phyloP scores from a whole-genome alignment of 495 filamentous ascomycete genomes.

The Neurospora sp. region DNA sequence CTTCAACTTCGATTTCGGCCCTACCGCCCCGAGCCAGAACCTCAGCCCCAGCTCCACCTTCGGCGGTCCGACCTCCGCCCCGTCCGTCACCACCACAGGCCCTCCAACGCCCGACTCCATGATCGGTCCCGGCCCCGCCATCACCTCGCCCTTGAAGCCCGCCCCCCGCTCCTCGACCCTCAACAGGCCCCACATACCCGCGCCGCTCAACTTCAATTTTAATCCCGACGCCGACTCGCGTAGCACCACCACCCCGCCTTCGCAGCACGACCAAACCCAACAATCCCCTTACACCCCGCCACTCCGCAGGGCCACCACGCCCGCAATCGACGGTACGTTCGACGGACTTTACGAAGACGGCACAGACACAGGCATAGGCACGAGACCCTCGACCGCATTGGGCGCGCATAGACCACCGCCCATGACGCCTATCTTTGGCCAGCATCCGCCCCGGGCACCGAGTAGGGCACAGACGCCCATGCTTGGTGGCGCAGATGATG shows the following conservation, averaged over 20 bases:
- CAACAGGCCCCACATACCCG: constrained; percentile 13
- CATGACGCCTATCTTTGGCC: background rate
- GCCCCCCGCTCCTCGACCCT: constrained; percentile 1
- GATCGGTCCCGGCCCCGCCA: background rate
- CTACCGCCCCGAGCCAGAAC: constrained; percentile 15
- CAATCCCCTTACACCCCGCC: constrained; percentile 11
- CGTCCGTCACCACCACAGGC: constrained; percentile 3
- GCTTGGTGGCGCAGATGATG: constrained; percentile 3
- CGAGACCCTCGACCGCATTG: background rate
- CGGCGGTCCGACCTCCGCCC: constrained; percentile 12
- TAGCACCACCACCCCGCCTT: constrained; percentile 3
- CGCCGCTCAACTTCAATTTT: constrained; percentile 19
- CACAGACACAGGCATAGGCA: background rate
- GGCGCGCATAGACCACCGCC: background rate
- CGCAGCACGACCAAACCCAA: constrained; percentile 8
- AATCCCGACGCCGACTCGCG: constrained; percentile 18
- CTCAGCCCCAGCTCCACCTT: constrained; percentile 21
- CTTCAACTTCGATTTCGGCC: constrained; percentile 26
- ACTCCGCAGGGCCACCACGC: constrained; percentile 1
- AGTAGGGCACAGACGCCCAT: constrained; percentile 8
- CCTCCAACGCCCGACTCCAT: background rate
- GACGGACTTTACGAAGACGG: background rate
- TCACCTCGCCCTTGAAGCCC: background rate
- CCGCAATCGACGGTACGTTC: constrained; percentile 4
- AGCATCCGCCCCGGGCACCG: background rate